These are phyloP conservation scores for Stachybotrys elegans DNA, from an alignment of 2,329 filamentous ascomycete species.

Conservation along the genomic window DNA sequence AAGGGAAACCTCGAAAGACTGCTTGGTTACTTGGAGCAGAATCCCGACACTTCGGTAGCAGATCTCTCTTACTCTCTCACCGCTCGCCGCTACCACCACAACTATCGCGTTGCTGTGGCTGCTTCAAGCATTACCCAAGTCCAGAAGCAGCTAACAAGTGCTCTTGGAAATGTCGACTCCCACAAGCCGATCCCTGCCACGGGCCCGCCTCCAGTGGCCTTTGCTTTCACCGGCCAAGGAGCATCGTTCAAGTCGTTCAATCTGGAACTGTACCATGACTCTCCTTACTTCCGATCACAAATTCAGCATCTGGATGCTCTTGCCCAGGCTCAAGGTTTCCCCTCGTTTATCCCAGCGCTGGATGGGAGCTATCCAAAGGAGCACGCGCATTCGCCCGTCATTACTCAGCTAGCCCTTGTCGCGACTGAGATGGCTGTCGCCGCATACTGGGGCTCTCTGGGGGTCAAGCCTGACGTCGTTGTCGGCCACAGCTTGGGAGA, in stretches of 20 bases:
- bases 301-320: constrained; percentile 27
- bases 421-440: constrained; percentile 35
- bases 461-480: constrained; percentile 32
- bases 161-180: neutral
- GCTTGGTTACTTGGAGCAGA: constrained; percentile 46
- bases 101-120: constrained; percentile 47
- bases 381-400: constrained; percentile 10
- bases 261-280: constrained; percentile 25
- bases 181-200: neutral
- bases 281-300: constrained; percentile 25
- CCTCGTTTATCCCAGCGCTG: constrained; percentile 34
- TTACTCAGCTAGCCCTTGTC: constrained; percentile 32
- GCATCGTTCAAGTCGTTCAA: constrained; percentile 23
- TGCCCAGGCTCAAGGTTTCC: constrained; percentile 26
- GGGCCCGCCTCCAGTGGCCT: constrained; percentile 25
- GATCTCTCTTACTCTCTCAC: constrained; percentile 64
- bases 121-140: constrained; percentile 47
- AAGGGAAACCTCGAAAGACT: constrained; percentile 53
- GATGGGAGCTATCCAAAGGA: constrained; percentile 29
- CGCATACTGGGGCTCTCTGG: constrained; percentile 25
- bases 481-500: constrained; percentile 53
- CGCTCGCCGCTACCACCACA: constrained; percentile 58
- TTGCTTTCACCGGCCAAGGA: constrained; percentile 44
- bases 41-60: constrained; percentile 46
- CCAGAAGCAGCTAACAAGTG: constrained; percentile 41